Percentiles rank a stretch among this genome's conserved stretches.
These are phyloP conservation scores for Helotiales sp. DNA, from an alignment of 2,329 filamentous ascomycete genomes.

Conservation along the genomic window DNA sequence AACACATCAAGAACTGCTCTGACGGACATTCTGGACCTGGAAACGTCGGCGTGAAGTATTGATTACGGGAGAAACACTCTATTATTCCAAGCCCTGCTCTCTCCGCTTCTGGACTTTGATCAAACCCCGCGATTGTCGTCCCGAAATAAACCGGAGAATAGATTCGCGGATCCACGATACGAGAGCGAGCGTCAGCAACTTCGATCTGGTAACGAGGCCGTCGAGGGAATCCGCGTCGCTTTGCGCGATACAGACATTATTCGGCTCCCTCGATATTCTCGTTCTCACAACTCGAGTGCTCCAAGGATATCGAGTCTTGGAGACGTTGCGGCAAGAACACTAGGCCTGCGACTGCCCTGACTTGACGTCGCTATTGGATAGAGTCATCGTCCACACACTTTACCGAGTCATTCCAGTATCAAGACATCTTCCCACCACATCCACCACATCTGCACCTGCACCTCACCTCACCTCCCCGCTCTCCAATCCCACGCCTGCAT, in stretches of 20 bases:
- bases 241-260: no score
- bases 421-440: no score
- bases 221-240: no score
- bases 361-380: no score
- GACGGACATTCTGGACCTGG: neutral
- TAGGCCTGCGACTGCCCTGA: no score
- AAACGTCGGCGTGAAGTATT: neutral
- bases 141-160: conserved; percentile 15
- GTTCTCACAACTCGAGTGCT: neutral
- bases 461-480: no score
- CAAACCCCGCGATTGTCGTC: conserved; percentile 17
- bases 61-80: conserved; percentile 22
- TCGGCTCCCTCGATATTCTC: no score
- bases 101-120: conserved; percentile 20
- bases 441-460: neutral
- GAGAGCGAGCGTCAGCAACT: neutral
- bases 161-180: neutral
- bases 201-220: neutral
- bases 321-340: neutral
- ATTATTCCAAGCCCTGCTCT: conserved; percentile 11
- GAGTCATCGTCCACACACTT: no score
- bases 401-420: no score
- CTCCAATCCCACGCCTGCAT: no score
- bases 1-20: conserved; percentile 8
- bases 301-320: neutral